Conservation (phyloP, 2,329 filamentous ascomycete species). For the Aspergillus sp. region DNA sequence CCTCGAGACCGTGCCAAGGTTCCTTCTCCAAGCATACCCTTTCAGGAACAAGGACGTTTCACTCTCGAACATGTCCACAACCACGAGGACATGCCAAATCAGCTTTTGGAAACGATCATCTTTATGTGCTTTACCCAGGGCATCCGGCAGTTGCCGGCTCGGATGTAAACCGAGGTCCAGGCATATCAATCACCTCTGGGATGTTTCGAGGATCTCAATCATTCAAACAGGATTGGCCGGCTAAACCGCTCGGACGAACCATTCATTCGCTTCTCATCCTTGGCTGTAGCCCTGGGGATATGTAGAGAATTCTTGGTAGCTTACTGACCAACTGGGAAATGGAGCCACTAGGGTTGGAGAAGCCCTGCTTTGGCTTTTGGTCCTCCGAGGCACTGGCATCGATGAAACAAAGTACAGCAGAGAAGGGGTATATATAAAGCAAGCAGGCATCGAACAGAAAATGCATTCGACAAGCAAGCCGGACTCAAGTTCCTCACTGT, state of each 20-base stretch:
- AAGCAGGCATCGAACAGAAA: not conserved
- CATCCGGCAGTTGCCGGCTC: not conserved
- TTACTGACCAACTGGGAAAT: not conserved
- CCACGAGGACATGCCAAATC: not conserved
- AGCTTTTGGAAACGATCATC: conserved; percentile 5
- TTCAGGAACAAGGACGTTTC: not conserved
- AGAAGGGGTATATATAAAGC: not conserved
- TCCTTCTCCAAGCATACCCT: not conserved
- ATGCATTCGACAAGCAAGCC: not conserved
- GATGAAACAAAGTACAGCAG: not conserved
- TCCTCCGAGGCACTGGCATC: not conserved
- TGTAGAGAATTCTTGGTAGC: not conserved
- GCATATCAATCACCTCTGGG: not conserved
- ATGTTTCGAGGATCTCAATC: conserved; percentile 1
- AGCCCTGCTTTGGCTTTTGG: not conserved
- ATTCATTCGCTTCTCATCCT: not conserved
- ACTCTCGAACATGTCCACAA: not conserved
- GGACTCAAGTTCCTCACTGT: not conserved
- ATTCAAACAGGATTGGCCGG: not conserved
- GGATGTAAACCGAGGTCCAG: conserved; percentile 8
- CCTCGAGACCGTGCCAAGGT: not conserved
- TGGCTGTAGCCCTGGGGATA: not conserved
- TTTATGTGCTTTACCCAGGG: not conserved
- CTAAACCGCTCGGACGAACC: conserved; percentile 2
- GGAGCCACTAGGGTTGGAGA: not conserved